Evolutionary conservation across 179 eudicot genomes (phyloP).

Genomic region (Beta lomatogona): DNA sequence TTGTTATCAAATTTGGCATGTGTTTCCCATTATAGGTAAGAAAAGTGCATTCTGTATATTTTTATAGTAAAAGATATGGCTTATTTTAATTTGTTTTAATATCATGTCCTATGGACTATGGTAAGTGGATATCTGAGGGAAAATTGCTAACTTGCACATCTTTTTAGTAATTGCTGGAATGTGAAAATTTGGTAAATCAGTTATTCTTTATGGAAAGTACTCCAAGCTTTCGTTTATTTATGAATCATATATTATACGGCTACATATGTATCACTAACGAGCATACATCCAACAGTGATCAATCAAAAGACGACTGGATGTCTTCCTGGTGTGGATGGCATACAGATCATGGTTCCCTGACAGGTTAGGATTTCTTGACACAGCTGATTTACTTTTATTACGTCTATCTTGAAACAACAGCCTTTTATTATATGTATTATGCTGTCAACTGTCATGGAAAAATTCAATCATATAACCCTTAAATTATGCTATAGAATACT

Average conservation of each 20-base stretch:
- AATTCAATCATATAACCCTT: neutral
- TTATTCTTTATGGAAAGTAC: neutral
- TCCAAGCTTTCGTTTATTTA: neutral
- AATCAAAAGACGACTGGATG: constrained; percentile 43
- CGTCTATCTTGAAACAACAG: neutral
- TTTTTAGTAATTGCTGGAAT: neutral
- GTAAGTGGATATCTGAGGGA: neutral
- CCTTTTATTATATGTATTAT: neutral
- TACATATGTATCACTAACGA: constrained; percentile 7
- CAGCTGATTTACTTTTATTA: constrained; percentile 2
- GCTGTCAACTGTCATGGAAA: neutral
- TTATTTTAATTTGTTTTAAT: neutral
- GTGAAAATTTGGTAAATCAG: neutral
- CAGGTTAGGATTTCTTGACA: constrained; percentile 49
- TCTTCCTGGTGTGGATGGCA: constrained; percentile 99
- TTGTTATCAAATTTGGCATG: neutral
- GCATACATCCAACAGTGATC: constrained; percentile 29
- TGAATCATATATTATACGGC: neutral
- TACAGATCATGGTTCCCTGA: constrained; percentile 96
- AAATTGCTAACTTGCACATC: neutral
- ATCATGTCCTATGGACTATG: neutral
- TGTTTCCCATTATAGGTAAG: neutral
- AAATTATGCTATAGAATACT: neutral
- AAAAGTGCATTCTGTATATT: neutral
- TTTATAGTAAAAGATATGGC: neutral